A percentile compares a stretch with the other conserved stretches of the same genome.
Conservation (phyloP, 192 early-diverging fungal genomes). For the Ambispora gerdemannii region DNA sequence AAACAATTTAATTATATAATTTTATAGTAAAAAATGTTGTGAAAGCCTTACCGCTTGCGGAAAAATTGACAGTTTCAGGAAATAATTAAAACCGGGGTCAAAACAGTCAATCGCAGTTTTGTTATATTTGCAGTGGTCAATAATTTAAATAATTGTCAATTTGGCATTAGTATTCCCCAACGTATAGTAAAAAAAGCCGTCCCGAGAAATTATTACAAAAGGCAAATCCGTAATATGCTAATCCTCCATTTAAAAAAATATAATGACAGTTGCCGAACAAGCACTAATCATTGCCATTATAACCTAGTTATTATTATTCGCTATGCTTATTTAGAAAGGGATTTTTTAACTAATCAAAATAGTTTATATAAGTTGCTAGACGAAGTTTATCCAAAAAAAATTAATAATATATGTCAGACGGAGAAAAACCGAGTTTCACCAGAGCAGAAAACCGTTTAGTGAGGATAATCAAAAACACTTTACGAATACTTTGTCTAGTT, state of each 20-base stretch:
- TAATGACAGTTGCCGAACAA: not conserved
- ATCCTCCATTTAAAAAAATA: not conserved
- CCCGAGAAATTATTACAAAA: not conserved
- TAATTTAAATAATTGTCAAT: not conserved
- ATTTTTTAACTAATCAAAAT: too few relatives aligned
- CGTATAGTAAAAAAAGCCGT: not conserved
- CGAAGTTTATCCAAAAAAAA: too few relatives aligned
- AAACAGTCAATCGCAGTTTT: not conserved
- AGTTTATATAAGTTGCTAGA: too few relatives aligned
- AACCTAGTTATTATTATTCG: constrained; percentile 7
- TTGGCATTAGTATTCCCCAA: constrained; percentile 2
- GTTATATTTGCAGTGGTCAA: not conserved
- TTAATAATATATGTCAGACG: too few relatives aligned
- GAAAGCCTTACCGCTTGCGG: not conserved
- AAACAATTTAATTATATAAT: not conserved
- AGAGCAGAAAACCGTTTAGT: too few relatives aligned
- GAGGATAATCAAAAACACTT: too few relatives aligned
- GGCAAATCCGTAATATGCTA: not conserved
- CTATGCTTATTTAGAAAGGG: not conserved
- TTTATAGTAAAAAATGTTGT: not conserved
- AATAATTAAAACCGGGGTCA: not conserved
- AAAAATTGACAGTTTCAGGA: not conserved
- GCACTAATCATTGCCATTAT: not conserved
- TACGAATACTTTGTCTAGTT: too few relatives aligned
- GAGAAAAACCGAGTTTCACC: too few relatives aligned